Evolutionary conservation across 768 basidiomycete species (phyloP), one percentile per base, ranked within the genome.

Genomic region (Suillus fuscotomentosus): DNA sequence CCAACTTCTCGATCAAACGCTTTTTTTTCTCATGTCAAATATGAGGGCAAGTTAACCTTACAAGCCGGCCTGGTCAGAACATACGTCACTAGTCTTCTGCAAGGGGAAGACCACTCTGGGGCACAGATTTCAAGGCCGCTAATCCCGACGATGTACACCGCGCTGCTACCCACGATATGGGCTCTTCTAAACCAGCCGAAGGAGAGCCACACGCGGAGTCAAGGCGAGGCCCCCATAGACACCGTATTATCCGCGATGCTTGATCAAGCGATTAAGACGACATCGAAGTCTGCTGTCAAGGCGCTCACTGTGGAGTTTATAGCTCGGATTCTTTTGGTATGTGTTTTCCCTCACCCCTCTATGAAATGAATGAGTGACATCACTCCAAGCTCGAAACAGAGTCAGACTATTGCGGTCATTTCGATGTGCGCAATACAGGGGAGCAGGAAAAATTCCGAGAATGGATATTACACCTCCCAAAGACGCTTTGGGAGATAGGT

Each of bases 401-500:
- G 61, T 75, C 76, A 0, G 79, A 81, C 53, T 89, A 88, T 69
- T 69, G 63, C 5, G 89, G 88, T 6, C 63, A 71, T 27, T 85
- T 89, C 69, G 76, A 74, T 15, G 67, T 82, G 24, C 69, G 59
- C 67, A 75, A 62, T 66, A 72, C 67, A 64, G 68, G 65, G 5
- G 72, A 71, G 48, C 69, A 66, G 31, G 69, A 63, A 39, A 80
- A 76, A 60, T 75, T 89, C 45, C 77, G 81, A 60, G 83, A 83
- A 24, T 97, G 95, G 94, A 67, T 94, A 20, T 73, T 83, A 34
- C 86, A 90, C 67, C 82, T 97, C 51, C 94, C 95, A 0, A 89
- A 86, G 75, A 82, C 83, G 7, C 79, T 98, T 5, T 98, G 96
- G 96, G 95, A 98, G 74, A 75, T 91, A 11, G 89, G 90, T 3